phyloP scores from a whole-genome alignment of 1,284 basidiomycete genomes.

The Kwoniella shivajii region DNA sequence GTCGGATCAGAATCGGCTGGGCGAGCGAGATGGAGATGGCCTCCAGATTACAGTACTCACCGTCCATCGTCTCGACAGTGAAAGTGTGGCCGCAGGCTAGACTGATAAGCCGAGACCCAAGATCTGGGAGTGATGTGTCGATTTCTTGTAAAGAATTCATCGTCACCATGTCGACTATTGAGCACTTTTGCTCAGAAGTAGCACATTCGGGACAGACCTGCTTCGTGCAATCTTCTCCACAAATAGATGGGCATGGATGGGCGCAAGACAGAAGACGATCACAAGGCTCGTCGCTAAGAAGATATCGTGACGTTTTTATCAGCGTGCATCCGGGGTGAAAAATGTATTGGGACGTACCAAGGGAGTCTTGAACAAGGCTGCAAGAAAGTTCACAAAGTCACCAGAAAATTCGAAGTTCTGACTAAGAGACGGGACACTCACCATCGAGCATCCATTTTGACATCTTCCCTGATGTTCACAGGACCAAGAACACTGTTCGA shows the following conservation, averaged over 20 bases:
- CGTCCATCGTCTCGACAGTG: slow-evolving; percentile 58
- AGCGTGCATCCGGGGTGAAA: neutral
- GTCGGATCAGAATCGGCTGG: too few species aligned
- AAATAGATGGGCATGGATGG: slow-evolving; percentile 71
- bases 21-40: too few species aligned
- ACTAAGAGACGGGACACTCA: slow-evolving; percentile 58
- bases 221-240: slow-evolving; percentile 65
- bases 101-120: slow-evolving; percentile 65
- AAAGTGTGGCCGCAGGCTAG: slow-evolving; percentile 68
- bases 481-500: slow-evolving; percentile 55
- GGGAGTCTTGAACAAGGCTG: neutral
- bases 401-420: slow-evolving; percentile 70
- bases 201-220: slow-evolving; percentile 65
- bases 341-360: neutral
- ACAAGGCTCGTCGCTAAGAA: slow-evolving; percentile 61
- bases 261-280: slow-evolving; percentile 60
- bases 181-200: slow-evolving; percentile 47
- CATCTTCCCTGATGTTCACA: slow-evolving; percentile 62
- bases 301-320: neutral
- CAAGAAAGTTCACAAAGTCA: slow-evolving; percentile 61
- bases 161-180: neutral
- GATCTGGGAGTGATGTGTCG: slow-evolving; percentile 47
- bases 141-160: neutral
- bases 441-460: slow-evolving; percentile 69
- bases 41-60: too few species aligned